Evolutionary conservation across 192 early-diverging fungal species (phyloP).

Genomic region (Rhizophagus clarus): DNA sequence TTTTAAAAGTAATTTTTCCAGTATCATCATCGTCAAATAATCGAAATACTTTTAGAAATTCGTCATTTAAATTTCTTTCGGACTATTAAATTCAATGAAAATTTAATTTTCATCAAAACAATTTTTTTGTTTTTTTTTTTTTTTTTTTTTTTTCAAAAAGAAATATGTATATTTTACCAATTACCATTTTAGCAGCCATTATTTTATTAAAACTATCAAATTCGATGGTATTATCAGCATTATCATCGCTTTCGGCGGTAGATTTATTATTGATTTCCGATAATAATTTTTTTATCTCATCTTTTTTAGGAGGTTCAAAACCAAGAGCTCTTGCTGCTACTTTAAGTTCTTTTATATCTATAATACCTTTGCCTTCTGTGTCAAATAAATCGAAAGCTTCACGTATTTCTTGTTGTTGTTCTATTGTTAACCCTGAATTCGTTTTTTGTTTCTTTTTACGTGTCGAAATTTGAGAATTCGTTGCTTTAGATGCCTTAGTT

Average conservation of each 20-base stretch:
- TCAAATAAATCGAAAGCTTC: slow-evolving; percentile 73
- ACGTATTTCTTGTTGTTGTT: slow-evolving; percentile 65
- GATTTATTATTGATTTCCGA: slow-evolving; percentile 32
- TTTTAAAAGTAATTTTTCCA: slow-evolving; percentile 74
- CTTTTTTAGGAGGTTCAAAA: slow-evolving; percentile 51
- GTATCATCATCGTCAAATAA: slow-evolving; percentile 79
- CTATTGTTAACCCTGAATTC: slow-evolving; percentile 46
- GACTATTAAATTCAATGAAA: slow-evolving; percentile 36
- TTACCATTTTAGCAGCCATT: slow-evolving; percentile 68
- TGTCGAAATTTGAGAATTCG: not conserved
- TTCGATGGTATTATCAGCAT: slow-evolving; percentile 45
- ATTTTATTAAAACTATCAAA: slow-evolving; percentile 50
- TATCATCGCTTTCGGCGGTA: slow-evolving; percentile 28
- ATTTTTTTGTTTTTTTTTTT: not conserved
- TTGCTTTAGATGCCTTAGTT: too few species aligned
- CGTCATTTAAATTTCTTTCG: slow-evolving; percentile 67
- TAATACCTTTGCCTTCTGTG: slow-evolving; percentile 60
- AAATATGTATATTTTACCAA: too few species aligned
- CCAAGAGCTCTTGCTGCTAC: slow-evolving; percentile 66
- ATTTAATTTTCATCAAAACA: not conserved
- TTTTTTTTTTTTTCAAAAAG: too few species aligned
- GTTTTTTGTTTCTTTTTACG: slow-evolving; percentile 27
- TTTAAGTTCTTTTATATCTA: slow-evolving; percentile 71
- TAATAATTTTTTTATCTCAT: slow-evolving; percentile 49
- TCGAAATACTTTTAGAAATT: slow-evolving; percentile 75